These are phyloP conservation scores for Psidium friedrichsthalianum DNA, from an alignment of 345 rosid genomes.

Conservation along the genomic window DNA sequence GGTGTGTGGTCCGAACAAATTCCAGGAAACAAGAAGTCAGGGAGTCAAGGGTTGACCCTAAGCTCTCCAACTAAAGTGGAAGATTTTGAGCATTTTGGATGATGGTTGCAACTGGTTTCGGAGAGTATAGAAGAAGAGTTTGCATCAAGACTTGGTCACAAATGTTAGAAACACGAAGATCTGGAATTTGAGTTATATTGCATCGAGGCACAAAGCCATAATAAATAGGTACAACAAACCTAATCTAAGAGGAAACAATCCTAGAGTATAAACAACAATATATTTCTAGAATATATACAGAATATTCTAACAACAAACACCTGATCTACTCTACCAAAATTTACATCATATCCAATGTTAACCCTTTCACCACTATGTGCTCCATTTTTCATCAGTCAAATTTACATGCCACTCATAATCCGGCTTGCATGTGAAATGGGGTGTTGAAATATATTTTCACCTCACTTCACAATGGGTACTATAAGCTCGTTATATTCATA, in stretches of 20 bases:
- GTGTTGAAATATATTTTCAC: too few relatives aligned
- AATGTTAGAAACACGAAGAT: too few relatives aligned
- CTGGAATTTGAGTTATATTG: too few relatives aligned
- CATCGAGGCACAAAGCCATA: too few relatives aligned
- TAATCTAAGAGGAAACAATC: too few relatives aligned
- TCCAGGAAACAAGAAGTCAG: not conserved
- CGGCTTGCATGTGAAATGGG: fast-evolving
- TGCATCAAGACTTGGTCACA: not conserved
- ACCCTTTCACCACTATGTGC: not conserved
- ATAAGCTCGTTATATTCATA: too few relatives aligned
- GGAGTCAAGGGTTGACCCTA: not conserved
- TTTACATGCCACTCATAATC: not conserved
- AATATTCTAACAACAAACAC: too few relatives aligned
- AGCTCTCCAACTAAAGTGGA: not conserved
- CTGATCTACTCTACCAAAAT: not conserved
- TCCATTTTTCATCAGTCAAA: not conserved
- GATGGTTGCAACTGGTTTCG: not conserved
- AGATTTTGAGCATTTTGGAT: not conserved
- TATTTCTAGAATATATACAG: too few relatives aligned
- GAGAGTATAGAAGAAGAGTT: not conserved
- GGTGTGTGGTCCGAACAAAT: not conserved
- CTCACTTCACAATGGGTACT: too few relatives aligned
- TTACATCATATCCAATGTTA: not conserved
- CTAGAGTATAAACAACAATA: too few relatives aligned
- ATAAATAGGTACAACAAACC: too few relatives aligned